Percentiles rank a stretch among this genome's conserved stretches.
These are phyloP conservation scores for Cutaneotrichosporon sp. DNA, from an alignment of 1,284 basidiomycete species.

Conservation along the genomic window DNA sequence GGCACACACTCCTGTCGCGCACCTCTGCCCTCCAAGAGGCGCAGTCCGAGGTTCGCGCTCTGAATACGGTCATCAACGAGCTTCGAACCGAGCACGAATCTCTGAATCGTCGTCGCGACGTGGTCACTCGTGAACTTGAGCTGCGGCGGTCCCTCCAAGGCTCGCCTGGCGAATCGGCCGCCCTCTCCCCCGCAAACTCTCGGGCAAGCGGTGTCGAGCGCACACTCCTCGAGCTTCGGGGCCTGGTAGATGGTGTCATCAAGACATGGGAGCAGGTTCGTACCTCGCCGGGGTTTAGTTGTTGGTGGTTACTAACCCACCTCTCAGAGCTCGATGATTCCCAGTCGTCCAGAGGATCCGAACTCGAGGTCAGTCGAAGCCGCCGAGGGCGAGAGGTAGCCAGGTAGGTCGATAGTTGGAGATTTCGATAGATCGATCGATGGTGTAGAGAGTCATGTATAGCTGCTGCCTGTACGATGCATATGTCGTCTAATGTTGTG, in stretches of 20 bases:
- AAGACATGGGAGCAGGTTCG: constrained; percentile 44
- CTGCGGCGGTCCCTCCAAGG: constrained; percentile 25
- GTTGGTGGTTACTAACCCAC: background rate
- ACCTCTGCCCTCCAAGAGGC: constrained; percentile 12
- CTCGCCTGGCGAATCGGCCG: constrained; percentile 10
- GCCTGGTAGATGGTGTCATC: constrained; percentile 44
- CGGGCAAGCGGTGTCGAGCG: constrained; percentile 34
- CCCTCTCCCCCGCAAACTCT: background rate
- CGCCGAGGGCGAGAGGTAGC: background rate
- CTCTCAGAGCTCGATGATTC: constrained; percentile 7
- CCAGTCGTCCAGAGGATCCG: constrained; percentile 2
- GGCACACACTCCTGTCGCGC: constrained; percentile 22
- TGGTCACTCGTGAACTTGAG: constrained; percentile 36
- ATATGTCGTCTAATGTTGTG: constrained; percentile 20
- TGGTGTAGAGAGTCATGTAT: background rate
- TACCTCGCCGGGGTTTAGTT: background rate
- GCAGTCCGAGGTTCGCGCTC: constrained; percentile 32
- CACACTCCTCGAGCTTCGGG: constrained; percentile 43
- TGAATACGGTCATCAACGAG: constrained; percentile 36
- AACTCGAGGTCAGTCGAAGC: background rate
- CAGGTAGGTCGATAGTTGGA: too few relatives aligned
- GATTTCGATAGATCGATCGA: too few relatives aligned
- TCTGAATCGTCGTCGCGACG: constrained; percentile 29
- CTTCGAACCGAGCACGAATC: constrained; percentile 35
- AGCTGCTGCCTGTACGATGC: constrained; percentile 14